Conservation (phyloP, 2,329 filamentous ascomycete species). For the Diaporthe sp. region DNA sequence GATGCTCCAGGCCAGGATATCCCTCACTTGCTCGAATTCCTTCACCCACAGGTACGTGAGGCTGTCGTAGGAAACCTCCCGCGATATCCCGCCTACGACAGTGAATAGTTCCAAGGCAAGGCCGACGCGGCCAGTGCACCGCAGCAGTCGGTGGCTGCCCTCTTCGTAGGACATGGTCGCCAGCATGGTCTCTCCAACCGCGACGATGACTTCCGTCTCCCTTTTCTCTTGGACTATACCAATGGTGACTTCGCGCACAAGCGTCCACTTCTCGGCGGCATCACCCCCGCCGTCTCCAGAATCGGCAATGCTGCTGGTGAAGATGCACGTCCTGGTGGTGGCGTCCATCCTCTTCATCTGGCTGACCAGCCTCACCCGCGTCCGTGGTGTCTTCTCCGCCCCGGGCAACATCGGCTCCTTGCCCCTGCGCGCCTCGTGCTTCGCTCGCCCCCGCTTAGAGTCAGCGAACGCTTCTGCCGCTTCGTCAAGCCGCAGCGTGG, state of each 20-base stretch:
- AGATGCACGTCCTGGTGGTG: not conserved
- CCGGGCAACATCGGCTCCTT: not conserved
- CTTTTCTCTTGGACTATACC: not conserved
- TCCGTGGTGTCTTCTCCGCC: not conserved
- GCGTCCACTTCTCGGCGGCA: not conserved
- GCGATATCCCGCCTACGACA: not conserved
- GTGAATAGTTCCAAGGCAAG: not conserved
- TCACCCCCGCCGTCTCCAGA: not conserved
- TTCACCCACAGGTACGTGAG: not conserved
- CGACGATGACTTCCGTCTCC: not conserved
- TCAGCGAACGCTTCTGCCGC: not conserved
- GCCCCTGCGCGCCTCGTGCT: not conserved
- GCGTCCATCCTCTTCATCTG: not conserved
- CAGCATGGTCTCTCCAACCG: not conserved
- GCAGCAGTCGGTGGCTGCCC: not conserved
- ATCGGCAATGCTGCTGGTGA: not conserved
- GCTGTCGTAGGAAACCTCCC: not conserved
- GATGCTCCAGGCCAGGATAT: slow-evolving; percentile 2
- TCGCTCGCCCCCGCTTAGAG: not conserved
- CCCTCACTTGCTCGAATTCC: not conserved
- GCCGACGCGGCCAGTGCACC: not conserved
- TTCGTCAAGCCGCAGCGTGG: not conserved
- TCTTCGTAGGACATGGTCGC: not conserved
- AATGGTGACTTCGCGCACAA: not conserved
- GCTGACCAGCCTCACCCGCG: not conserved